These are phyloP conservation scores for Elsinoe fawcettii DNA, from an alignment of 2,329 filamentous ascomycete genomes.

Conservation along the genomic window DNA sequence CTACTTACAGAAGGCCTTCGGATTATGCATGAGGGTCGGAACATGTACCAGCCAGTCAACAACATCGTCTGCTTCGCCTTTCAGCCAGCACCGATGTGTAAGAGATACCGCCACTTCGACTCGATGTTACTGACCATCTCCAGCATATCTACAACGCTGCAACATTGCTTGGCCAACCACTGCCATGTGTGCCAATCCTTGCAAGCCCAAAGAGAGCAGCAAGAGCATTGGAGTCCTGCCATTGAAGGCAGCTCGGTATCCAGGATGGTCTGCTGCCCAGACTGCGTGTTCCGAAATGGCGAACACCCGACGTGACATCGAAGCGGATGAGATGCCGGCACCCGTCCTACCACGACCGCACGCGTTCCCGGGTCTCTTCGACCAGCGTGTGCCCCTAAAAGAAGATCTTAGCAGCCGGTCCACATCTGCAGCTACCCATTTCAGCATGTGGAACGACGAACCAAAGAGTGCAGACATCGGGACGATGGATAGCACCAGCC, in stretches of 20 bases:
- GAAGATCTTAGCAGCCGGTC: background rate
- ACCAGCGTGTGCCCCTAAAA: background rate
- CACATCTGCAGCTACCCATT: slow-evolving; percentile 1
- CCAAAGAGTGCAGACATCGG: slow-evolving; percentile 5
- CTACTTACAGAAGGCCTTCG: slow-evolving; percentile 65
- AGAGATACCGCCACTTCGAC: slow-evolving; percentile 23
- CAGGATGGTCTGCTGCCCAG: background rate
- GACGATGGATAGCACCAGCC: background rate
- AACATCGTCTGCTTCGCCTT: slow-evolving; percentile 75
- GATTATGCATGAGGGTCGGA: slow-evolving; percentile 20
- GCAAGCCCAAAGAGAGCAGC: background rate
- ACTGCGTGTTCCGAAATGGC: background rate
- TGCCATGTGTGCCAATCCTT: slow-evolving; percentile 20
- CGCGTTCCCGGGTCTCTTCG: background rate
- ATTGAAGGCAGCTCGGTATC: background rate
- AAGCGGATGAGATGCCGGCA: background rate
- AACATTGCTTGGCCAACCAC: slow-evolving; percentile 75
- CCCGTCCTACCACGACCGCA: background rate
- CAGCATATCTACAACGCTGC: slow-evolving; percentile 66
- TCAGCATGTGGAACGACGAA: slow-evolving; percentile 13
- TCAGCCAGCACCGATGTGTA: slow-evolving; percentile 73
- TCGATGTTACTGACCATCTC: background rate
- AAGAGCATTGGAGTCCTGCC: background rate
- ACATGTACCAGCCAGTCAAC: slow-evolving; percentile 55
- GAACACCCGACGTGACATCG: background rate